phyloP scores from a whole-genome alignment of 768 basidiomycete genomes.

The Boletus coccyginus region DNA sequence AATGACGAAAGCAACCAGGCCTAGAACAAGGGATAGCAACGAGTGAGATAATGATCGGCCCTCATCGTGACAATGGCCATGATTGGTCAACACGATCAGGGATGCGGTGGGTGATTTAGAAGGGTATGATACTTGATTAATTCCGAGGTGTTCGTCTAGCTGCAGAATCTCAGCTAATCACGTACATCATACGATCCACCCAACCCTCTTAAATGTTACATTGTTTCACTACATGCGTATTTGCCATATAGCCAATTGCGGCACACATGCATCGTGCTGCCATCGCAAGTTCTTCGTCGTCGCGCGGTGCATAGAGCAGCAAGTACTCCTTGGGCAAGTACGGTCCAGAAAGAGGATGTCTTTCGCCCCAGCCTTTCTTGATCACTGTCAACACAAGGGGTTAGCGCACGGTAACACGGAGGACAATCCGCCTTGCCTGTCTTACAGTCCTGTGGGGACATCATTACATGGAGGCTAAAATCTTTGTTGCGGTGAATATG shows the following conservation, averaged over 20 bases:
- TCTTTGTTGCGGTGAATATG: not conserved
- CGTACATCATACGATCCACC: no score
- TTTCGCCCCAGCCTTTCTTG: slow-evolving; percentile 5
- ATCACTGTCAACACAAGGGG: not conserved
- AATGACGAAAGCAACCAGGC: no score
- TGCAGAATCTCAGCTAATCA: not conserved
- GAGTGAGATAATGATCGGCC: no score
- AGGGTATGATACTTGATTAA: not conserved
- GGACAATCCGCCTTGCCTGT: not conserved
- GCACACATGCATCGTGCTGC: not conserved
- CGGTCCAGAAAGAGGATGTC: not conserved
- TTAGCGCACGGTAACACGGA: not conserved
- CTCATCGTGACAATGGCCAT: not conserved
- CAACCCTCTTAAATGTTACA: not conserved
- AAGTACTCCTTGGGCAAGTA: not conserved
- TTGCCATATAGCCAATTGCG: not conserved
- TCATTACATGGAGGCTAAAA: not conserved
- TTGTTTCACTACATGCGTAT: not conserved
- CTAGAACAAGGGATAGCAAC: no score
- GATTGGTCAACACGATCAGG: not conserved
- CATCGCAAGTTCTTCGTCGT: slow-evolving; percentile 1
- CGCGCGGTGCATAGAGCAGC: slow-evolving; percentile 3
- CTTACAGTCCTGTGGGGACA: not conserved
- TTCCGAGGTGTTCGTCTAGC: not conserved
- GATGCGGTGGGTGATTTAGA: not conserved